Percentiles rank a stretch among this genome's conserved stretches.
phyloP scores from a whole-genome alignment of 495 filamentous ascomycete genomes.

The Penicillium bialowiezense region DNA sequence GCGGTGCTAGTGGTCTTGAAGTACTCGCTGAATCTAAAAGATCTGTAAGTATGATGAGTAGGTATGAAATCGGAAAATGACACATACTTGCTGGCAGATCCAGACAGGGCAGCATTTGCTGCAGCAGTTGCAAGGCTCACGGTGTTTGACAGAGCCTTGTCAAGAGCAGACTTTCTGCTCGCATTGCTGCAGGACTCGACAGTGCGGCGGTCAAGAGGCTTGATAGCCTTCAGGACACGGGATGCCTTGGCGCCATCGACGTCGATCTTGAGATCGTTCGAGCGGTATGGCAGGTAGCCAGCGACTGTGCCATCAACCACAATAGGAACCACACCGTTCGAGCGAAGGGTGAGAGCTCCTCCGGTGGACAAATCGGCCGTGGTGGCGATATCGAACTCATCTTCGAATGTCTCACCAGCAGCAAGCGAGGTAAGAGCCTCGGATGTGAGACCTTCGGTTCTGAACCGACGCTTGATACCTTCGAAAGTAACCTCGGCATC shows the following conservation, averaged over 20 bases:
- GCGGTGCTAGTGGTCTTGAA: conserved; percentile 55
- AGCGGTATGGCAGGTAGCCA: conserved; percentile 22
- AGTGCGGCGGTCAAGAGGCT: conserved; percentile 49
- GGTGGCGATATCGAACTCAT: conserved; percentile 55
- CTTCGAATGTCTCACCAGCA: conserved; percentile 52
- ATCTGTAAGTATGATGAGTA: neutral
- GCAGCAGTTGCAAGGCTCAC: conserved; percentile 51
- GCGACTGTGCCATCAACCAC: conserved; percentile 33
- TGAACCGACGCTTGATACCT: conserved; percentile 53
- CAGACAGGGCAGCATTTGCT: conserved; percentile 48
- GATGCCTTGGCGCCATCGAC: conserved; percentile 52
- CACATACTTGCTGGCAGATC: conserved; percentile 38
- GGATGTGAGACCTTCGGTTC: conserved; percentile 39
- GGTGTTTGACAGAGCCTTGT: conserved; percentile 49
- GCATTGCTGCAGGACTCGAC: conserved; percentile 48
- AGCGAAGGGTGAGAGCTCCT: conserved; percentile 45
- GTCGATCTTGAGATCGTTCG: conserved; percentile 25
- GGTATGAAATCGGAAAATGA: neutral
- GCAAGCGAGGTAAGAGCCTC: conserved; percentile 56
- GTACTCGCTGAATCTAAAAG: conserved; percentile 47
- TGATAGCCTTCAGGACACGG: conserved; percentile 41
- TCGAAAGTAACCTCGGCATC: conserved; percentile 52
- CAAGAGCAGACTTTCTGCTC: conserved; percentile 34
- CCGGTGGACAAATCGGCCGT: conserved; percentile 54
- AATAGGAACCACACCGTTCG: conserved; percentile 48